These are phyloP conservation scores for Starmera dryadoides DNA, from an alignment of 805 yeast genomes.

Conservation along the genomic window DNA sequence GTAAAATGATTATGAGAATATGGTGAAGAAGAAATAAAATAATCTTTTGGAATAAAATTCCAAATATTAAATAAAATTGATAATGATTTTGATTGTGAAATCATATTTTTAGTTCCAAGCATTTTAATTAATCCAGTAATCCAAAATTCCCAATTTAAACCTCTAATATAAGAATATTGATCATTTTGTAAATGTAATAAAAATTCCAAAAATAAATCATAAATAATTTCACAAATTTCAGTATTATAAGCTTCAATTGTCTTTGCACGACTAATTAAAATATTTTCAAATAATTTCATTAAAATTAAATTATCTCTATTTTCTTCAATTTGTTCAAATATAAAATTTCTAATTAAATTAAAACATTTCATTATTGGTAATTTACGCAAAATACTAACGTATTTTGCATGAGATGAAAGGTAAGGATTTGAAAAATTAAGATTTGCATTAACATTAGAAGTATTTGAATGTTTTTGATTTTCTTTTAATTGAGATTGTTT, in stretches of 20 bases:
- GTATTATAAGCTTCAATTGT: constrained; percentile 28
- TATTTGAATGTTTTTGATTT: neutral
- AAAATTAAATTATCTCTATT: constrained; percentile 1
- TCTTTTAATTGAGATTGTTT: constrained; percentile 4
- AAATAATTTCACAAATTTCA: constrained; percentile 32
- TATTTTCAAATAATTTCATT: constrained; percentile 19
- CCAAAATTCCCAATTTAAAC: constrained; percentile 76
- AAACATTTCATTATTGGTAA: constrained; percentile 9
- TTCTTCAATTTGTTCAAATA: constrained; percentile 1
- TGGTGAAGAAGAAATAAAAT: neutral
- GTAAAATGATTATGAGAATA: neutral
- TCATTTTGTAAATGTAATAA: constrained; percentile 11
- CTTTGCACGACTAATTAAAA: constrained; percentile 27
- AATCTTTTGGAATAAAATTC: constrained; percentile 51
- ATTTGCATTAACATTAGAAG: neutral
- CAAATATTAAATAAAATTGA: constrained; percentile 68
- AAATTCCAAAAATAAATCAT: constrained; percentile 28
- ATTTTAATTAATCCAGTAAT: constrained; percentile 47
- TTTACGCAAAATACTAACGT: constrained; percentile 1
- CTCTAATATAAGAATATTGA: constrained; percentile 1
- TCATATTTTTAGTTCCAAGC: constrained; percentile 57
- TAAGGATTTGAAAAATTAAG: neutral
- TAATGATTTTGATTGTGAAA: constrained; percentile 53
- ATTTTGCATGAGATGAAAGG: neutral
- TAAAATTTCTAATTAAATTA: constrained; percentile 4